Evolutionary conservation across 495 filamentous ascomycete genomes (phyloP), one percentile per base, ranked within the genome.

Genomic region (Pseudoneurospora amorphoporcata): DNA sequence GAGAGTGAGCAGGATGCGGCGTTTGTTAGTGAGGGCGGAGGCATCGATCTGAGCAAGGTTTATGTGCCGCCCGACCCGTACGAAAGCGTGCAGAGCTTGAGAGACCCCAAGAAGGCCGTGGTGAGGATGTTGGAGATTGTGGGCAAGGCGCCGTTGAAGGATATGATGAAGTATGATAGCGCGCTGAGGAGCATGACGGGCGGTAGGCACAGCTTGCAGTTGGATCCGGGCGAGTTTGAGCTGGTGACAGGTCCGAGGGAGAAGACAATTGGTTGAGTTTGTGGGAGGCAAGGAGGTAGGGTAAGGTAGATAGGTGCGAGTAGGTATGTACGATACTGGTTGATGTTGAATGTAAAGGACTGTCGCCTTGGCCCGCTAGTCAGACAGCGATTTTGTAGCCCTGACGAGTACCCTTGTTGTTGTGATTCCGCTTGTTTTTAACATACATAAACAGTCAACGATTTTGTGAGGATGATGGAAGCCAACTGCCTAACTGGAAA

Each of bases 161-260:
- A 98, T 81, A 98, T 98, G 94, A 92, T 98, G 69, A 94, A 95
- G 40, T 99, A 99, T 82, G 82, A 98, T 76, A 94, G 92, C 81
- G 92, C 96, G 80, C 82, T 99, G 77, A 83, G 96, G 47, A 93
- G 91, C 79, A 82, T 97, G 83, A 99, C 94, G 17, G 90, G 89
- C 10, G 96, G 96, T 0, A 86, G 95, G 38, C 96, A 97, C 37
- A 92, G 93, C 6, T 93, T 99, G 80, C 92, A 95, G 38, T 94
- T 99, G 93, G 90, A 86, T 69, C 89, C 96, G 41, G 94, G 97
- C 83, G 88, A 88, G 43, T 99, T 97, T 80, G 94, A 98, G 83
- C 87, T 87, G 78, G 92, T 99, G 82, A 89, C 88, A 61, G 86
- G 89, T 3, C 79, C 81, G 7, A 80, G 86, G 73, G 87, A 88